Evolutionary conservation across 2,329 filamentous ascomycete genomes (phyloP), one percentile per base, ranked within the genome.

Genomic region (Monascus ruber): DNA sequence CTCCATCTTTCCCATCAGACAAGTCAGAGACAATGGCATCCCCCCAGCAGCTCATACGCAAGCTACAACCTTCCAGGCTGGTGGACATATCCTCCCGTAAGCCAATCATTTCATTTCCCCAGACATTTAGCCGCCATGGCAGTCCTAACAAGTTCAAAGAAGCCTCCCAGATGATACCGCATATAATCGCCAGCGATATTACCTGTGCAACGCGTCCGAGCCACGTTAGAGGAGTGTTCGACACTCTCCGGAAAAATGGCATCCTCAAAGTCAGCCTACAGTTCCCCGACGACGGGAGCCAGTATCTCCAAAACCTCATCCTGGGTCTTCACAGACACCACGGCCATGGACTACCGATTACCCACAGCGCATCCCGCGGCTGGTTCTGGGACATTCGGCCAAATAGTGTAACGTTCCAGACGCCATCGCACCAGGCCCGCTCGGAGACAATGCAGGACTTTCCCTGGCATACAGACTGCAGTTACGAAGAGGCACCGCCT

Each of bases 321-420:
- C 11, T 42, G 2, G 56, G 49, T 11, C 57, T 68, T 1, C 51
- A 68, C 40, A 33, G 45, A 4, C 8, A 55, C 6, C 54, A 62
- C 24, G 51, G 52, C 0, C 65, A 68, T 35, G 47, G 47, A 2
- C 52, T 68, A 0, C 65, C 65, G 3, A 65, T 67, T 11, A 43
- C 56, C 0, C 65, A 69, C 42, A 68, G 63, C 41, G 62, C 64
- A 1, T 55, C 49, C 0, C 54, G 56, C 4, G 65, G 65, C 4
- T 68, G 64, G 65, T 68, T 68, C 43, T 69, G 65, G 65, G 65
- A 68, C 34, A 54, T 68, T 2, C 58, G 58, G 1, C 65, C 62
- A 2, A 54, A 45, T 32, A 34, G 40, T 6, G 40, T 34, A 8
- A 51, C 26, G 24, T 58, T 55, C 35, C 57, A 64, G 33, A 50